Base-by-base conservation (phyloP, 768 basidiomycete genomes). In the Lanmaoa rubissima region DNA sequence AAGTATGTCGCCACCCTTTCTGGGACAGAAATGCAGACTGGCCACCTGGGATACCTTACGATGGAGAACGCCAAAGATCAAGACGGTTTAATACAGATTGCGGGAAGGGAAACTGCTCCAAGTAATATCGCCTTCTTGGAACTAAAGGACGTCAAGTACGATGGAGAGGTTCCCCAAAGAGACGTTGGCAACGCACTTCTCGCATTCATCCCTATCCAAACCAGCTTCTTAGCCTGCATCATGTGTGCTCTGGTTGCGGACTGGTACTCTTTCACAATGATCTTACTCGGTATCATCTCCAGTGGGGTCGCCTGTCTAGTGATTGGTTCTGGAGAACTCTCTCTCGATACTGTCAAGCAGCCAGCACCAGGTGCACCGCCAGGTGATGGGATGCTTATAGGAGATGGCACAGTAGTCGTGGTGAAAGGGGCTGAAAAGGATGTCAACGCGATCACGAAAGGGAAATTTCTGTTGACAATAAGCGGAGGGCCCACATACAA, bases 261-360 rank as follows among this genome's bases (percentile, higher is more conserved):
- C 45, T 75, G 74, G 74, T 67, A 40, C 42, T 53, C 51, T 32
- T 73, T 71, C 51, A 44, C 65, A 0, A 68, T 73, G 64, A 74
- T 75, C 45, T 55, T 71, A 0, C 62, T 72, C 14, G 74, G 74
- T 2, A 70, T 74, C 43, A 1, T 75, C 24, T 65, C 68, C 51
- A 74, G 59, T 44, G 74, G 74, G 1, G 24, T 71, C 12, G 54
- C 69, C 6, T 69, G 67, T 42, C 44, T 66, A 3, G 63, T 69
- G 9, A 67, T 73, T 13, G 72, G 72, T 21, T 70, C 70, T 14
- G 72, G 71, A 44, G 44, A 48, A 17, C 55, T 73, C 26, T 41
- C 42, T 13, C 52, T 72, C 17, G 39, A 56, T 5, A 58, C 47
- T 13, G 61, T 63, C 44, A 46, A 31, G 42, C 44, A 28, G 12